A percentile compares a stretch with the other conserved stretches of the same genome.
Conservation (phyloP, 2,329 filamentous ascomycete genomes). For the Alternaria gansuensis region DNA sequence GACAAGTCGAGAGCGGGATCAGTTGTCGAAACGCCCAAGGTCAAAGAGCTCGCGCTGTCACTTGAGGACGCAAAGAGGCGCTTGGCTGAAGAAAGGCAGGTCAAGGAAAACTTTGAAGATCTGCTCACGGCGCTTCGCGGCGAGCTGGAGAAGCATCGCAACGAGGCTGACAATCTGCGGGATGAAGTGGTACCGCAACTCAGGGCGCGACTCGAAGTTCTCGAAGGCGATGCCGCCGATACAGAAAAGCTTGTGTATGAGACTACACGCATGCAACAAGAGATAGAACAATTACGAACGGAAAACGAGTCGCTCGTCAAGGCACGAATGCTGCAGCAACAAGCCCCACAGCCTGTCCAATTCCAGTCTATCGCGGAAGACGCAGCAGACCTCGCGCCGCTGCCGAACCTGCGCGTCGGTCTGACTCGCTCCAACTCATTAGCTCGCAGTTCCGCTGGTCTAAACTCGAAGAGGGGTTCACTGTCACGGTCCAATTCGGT, state of each 20-base stretch:
- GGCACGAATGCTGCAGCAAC: slow-evolving; percentile 59
- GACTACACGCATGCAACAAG: slow-evolving; percentile 84
- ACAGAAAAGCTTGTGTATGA: slow-evolving; percentile 80
- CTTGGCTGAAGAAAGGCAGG: slow-evolving; percentile 82
- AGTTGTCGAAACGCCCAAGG: slow-evolving; percentile 58
- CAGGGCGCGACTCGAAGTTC: slow-evolving; percentile 76
- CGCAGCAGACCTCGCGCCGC: slow-evolving; percentile 54
- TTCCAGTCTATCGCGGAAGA: slow-evolving; percentile 72
- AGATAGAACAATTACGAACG: slow-evolving; percentile 67
- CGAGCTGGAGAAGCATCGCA: slow-evolving; percentile 81
- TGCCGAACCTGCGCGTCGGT: slow-evolving; percentile 54
- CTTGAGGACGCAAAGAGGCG: slow-evolving; percentile 85
- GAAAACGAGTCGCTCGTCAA: slow-evolving; percentile 69
- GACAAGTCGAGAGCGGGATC: slow-evolving; percentile 38
- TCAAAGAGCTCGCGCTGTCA: slow-evolving; percentile 79
- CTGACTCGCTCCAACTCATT: slow-evolving; percentile 74
- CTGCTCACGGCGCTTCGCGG: slow-evolving; percentile 82
- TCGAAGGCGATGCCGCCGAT: slow-evolving; percentile 77
- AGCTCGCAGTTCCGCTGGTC: slow-evolving; percentile 62
- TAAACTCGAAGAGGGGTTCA: slow-evolving; percentile 54
- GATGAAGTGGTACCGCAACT: slow-evolving; percentile 87
- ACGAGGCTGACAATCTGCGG: slow-evolving; percentile 89
- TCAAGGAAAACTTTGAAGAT: slow-evolving; percentile 94
- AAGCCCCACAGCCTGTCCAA: slow-evolving; percentile 58
- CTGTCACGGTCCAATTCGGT: slow-evolving; percentile 62